Evolutionary conservation across 1,139 yeast species (phyloP).

Genomic region (Arxiozyma slooffiae): DNA sequence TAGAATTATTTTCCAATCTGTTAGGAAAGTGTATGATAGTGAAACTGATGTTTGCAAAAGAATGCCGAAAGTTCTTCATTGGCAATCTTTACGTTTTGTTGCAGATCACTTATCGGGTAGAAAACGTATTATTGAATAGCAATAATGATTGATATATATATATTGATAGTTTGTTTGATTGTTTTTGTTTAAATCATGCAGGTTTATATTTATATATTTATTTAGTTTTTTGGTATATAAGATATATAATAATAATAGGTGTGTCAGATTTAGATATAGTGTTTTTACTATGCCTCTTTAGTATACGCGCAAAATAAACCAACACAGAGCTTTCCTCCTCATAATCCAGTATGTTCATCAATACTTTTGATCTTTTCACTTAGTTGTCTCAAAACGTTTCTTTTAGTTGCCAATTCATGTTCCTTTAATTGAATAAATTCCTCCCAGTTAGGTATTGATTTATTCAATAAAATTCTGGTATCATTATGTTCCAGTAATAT

Average conservation of each 20-base stretch:
- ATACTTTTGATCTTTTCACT: constrained; percentile 5
- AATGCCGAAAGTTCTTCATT: constrained; percentile 80
- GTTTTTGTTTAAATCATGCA: neutral
- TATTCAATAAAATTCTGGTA: constrained; percentile 19
- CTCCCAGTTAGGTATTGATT: constrained; percentile 25
- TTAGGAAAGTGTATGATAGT: constrained; percentile 65
- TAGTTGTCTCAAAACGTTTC: constrained; percentile 12
- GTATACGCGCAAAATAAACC: neutral
- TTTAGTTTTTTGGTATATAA: neutral
- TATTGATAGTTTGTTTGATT: neutral
- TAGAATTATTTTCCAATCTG: constrained; percentile 61
- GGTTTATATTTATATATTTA: neutral
- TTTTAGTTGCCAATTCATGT: constrained; percentile 22
- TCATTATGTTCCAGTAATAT: constrained; percentile 20
- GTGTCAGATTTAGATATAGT: neutral
- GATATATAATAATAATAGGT: neutral
- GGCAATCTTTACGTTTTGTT: constrained; percentile 63
- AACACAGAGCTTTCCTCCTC: neutral
- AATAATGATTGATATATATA: neutral
- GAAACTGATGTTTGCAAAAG: constrained; percentile 77
- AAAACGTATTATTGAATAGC: constrained; percentile 24
- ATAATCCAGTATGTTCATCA: neutral
- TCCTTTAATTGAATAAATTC: constrained; percentile 17
- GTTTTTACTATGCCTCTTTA: too few relatives aligned
- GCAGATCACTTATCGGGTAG: constrained; percentile 83